These are phyloP conservation scores for Colletotrichum chlorophyti DNA, from an alignment of 2,329 filamentous ascomycete species.

Conservation along the genomic window DNA sequence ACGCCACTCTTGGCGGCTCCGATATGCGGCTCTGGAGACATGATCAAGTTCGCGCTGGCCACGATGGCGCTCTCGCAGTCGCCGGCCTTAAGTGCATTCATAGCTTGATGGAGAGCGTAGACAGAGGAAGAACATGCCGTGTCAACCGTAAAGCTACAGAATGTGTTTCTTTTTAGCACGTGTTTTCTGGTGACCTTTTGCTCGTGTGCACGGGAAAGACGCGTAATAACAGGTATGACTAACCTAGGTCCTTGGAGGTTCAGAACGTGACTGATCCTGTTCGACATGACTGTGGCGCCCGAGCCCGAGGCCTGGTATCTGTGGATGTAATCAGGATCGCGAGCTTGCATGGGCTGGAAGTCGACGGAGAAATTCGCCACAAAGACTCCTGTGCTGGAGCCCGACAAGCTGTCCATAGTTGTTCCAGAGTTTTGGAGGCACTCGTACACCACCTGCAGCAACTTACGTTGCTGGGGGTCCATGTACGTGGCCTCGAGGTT, in stretches of 20 bases:
- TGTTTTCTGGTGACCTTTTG: no score
- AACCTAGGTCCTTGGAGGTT: no score
- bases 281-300: conserved; percentile 42
- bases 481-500: conserved; percentile 45
- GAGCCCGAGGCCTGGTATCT: conserved; percentile 34
- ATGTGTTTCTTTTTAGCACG: no score
- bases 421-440: conserved; percentile 46
- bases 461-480: conserved; percentile 49
- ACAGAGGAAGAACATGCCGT: conserved; percentile 45
- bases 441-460: conserved; percentile 48
- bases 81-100: conserved; percentile 36
- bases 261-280: conserved; percentile 45
- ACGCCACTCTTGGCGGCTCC: conserved; percentile 25
- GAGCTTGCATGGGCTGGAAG: conserved; percentile 29
- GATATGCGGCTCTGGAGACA: conserved; percentile 23
- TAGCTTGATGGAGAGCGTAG: conserved; percentile 38
- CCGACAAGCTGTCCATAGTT: conserved; percentile 34
- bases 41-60: conserved; percentile 42
- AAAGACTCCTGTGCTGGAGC: conserved; percentile 37
- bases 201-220: no score
- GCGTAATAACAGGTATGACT: no score
- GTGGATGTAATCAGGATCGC: conserved; percentile 20
- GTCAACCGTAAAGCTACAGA: conserved; percentile 42
- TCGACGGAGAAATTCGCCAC: conserved; percentile 35
- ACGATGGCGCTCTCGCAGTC: conserved; percentile 43